These are phyloP conservation scores for Turnera subulata DNA, from an alignment of 345 rosid species.

Conservation along the genomic window DNA sequence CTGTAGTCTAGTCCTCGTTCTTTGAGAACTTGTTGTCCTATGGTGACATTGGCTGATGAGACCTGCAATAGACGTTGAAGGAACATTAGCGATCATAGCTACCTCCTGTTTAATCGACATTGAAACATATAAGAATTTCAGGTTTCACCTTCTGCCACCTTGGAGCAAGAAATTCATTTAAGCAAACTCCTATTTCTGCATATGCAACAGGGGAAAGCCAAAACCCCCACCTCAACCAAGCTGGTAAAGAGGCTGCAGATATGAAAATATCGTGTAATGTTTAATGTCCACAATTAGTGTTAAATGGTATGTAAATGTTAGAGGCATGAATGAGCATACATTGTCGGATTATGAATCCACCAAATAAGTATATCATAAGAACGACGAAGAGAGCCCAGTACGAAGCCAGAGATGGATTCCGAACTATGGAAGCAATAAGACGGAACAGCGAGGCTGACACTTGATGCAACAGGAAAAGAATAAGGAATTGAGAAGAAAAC, in stretches of 20 bases:
- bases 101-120: too few species aligned
- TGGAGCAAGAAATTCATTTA: constrained; percentile 52
- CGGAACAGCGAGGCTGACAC: constrained; percentile 41
- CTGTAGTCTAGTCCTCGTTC: constrained; percentile 33
- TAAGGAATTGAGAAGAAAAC: constrained; percentile 38
- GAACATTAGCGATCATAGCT: not conserved
- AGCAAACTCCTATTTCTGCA: constrained; percentile 36
- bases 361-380: constrained; percentile 24
- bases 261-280: not conserved
- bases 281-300: not conserved
- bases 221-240: constrained; percentile 47
- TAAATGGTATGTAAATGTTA: not conserved
- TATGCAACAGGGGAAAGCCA: constrained; percentile 49
- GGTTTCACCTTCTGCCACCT: constrained; percentile 49
- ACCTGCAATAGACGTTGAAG: constrained; percentile 33
- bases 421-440: constrained; percentile 35
- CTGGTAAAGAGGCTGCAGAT: constrained; percentile 42
- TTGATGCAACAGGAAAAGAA: constrained; percentile 46
- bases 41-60: constrained; percentile 28
- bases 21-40: constrained; percentile 31
- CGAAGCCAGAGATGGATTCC: constrained; percentile 31
- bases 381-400: constrained; percentile 16
- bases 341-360: constrained; percentile 42
- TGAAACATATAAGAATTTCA: not conserved
- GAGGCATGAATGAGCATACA: constrained; percentile 25